These are phyloP conservation scores for Mycena venus DNA, from an alignment of 768 basidiomycete species.

Conservation along the genomic window DNA sequence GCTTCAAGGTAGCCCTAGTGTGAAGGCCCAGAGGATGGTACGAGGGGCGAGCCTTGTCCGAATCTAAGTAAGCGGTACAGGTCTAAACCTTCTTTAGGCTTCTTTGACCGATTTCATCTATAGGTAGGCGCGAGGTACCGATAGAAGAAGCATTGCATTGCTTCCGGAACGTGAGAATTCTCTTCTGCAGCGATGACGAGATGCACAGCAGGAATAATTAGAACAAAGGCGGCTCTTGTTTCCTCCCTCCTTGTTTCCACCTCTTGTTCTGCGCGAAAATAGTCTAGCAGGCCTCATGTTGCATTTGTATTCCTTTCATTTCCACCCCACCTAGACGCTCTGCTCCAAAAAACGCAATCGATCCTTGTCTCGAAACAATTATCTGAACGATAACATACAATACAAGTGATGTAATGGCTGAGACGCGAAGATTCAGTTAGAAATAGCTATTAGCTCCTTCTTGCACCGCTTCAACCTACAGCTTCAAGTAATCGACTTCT, in stretches of 20 bases:
- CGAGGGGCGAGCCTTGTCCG: too few relatives aligned
- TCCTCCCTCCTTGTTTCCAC: background rate
- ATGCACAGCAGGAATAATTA: background rate
- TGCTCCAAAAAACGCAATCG: background rate
- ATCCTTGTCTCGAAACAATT: conserved; percentile 26
- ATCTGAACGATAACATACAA: background rate
- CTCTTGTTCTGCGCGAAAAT: background rate
- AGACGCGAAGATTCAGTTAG: background rate
- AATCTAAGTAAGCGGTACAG: background rate
- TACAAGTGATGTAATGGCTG: conserved; percentile 12
- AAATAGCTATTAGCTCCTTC: too few relatives aligned
- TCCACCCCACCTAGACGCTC: background rate
- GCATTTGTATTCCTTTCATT: background rate
- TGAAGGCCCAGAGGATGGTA: too few relatives aligned
- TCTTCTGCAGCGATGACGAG: conserved; percentile 16
- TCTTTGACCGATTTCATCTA: background rate
- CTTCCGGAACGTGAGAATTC: conserved; percentile 3
- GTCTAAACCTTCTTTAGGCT: background rate
- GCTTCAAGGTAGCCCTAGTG: background rate
- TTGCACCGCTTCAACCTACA: conserved; percentile 18
- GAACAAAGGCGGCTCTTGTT: background rate
- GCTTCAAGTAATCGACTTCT: background rate
- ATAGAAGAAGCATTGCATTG: background rate
- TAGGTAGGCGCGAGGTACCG: background rate
- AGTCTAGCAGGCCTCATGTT: background rate